Conservation (phyloP, 139 green algal species). For the Ulvella scutata region DNA sequence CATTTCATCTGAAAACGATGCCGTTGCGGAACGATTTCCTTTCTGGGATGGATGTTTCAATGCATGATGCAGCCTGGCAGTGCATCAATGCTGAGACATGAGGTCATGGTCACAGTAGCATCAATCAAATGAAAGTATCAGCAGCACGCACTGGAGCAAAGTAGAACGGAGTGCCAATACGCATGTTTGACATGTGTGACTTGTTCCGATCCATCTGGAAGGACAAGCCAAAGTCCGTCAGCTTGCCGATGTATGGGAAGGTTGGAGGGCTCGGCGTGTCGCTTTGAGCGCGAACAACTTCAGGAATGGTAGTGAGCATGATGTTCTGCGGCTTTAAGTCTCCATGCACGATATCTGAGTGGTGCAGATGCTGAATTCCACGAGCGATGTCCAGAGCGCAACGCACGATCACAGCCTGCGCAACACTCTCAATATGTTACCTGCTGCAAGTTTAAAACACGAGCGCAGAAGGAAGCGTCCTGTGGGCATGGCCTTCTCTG, state of each 20-base stretch:
- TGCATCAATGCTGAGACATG: too few relatives aligned
- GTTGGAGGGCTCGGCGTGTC: background rate
- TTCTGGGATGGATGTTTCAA: too few relatives aligned
- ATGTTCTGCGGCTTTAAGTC: background rate
- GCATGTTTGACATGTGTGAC: background rate
- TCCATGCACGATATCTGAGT: background rate
- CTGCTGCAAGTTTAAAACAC: too few relatives aligned
- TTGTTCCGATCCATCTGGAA: slow-evolving; percentile 3
- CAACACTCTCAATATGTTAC: too few relatives aligned
- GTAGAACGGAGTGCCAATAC: background rate
- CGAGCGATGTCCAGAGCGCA: background rate
- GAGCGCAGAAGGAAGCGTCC: too few relatives aligned
- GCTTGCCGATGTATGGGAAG: background rate
- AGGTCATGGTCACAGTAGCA: too few relatives aligned
- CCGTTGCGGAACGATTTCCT: too few relatives aligned
- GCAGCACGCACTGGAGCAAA: background rate
- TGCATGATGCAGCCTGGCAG: too few relatives aligned
- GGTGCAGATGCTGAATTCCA: background rate
- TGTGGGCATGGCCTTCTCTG: too few relatives aligned
- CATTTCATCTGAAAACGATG: too few relatives aligned
- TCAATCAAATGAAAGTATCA: background rate
- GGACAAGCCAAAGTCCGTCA: background rate
- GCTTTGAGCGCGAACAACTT: background rate
- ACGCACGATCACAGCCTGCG: background rate
- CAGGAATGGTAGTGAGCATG: background rate